Evolutionary conservation across 148 eudicot species (phyloP), one percentile per base, ranked within the genome.

Genomic region (Spergularia marina): DNA sequence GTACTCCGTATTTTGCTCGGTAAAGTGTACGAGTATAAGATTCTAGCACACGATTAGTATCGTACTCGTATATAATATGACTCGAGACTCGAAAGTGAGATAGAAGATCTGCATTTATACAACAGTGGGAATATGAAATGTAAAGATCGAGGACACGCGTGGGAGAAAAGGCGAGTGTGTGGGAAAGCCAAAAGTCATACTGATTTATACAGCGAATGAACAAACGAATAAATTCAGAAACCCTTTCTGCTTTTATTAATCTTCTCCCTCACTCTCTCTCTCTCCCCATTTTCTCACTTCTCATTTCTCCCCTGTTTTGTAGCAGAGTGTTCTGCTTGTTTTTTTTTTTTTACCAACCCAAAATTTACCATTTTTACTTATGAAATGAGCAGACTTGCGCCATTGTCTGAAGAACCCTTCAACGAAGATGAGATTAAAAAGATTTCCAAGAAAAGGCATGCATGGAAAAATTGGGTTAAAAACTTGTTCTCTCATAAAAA

Each of bases 401-500:
- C 83, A 77, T 73, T 81, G 53, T 81, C 83, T 40, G 83, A 81
- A 73, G 83, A 73, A 13, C 91, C 70, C 55, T 72, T 55, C 49
- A 86, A 83, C 53, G 96, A 89, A 52, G 96, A 90, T 15, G 87
- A 85, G 3, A 65, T 75, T 17, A 66, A 68, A 11, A 85, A 76
- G 74, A 41, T 78, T 18, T 80, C 88, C 21, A 91, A 84, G 78
- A 90, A 79, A 70, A 81, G 71, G 2, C 85, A 81, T 41, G 78
- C 82, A 74, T 91, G 89, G 90, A 77, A 89, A 53, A 86, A 81
- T 41, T 94, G 98, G 98, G 76, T 94, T 52, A 90, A 84, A 70
- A 85, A 75, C 15, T 51, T 82, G 20, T 83, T 89, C 68, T 85
- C 79, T 71, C 82, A 87, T 78, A 87, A 89, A 76, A 90, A 88